A percentile compares a stretch with the other conserved stretches of the same genome.
phyloP scores from a whole-genome alignment of 345 rosid species.

The Syzygium grande region DNA sequence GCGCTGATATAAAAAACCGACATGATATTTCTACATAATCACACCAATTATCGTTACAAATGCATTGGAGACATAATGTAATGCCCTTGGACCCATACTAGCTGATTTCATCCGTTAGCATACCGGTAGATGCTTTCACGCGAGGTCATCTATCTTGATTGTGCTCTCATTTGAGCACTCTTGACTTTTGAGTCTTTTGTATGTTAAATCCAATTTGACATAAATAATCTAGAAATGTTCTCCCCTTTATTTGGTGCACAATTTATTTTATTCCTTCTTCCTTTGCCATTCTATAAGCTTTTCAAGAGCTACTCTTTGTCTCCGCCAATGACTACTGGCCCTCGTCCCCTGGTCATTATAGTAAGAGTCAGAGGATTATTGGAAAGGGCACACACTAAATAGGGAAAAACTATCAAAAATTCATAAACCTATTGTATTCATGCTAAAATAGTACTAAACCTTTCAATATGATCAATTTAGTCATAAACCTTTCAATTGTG shows the following conservation, averaged over 20 bases:
- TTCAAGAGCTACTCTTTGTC: fast-evolving
- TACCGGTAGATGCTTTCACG: fast-evolving
- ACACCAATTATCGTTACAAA: neutral
- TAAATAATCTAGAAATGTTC: neutral
- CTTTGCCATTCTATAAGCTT: fast-evolving
- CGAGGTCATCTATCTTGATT: neutral
- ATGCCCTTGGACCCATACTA: fast-evolving
- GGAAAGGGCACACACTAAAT: fast-evolving
- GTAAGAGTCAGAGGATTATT: neutral
- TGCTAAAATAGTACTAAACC: no score
- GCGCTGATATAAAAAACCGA: neutral
- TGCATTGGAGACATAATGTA: neutral
- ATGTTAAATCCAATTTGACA: neutral
- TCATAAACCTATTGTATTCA: fast-evolving
- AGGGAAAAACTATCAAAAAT: fast-evolving
- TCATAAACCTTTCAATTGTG: fast-evolving
- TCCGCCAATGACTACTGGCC: neutral
- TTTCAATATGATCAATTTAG: no score
- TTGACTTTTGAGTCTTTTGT: neutral
- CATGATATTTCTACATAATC: neutral
- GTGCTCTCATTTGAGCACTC: fast-evolving
- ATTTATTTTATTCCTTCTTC: neutral
- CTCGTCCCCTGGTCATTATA: fast-evolving
- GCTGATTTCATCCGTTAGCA: fast-evolving
- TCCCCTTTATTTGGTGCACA: fast-evolving